Conservation (phyloP, 495 filamentous ascomycete genomes). For the Hyaloscypha finlandica region DNA sequence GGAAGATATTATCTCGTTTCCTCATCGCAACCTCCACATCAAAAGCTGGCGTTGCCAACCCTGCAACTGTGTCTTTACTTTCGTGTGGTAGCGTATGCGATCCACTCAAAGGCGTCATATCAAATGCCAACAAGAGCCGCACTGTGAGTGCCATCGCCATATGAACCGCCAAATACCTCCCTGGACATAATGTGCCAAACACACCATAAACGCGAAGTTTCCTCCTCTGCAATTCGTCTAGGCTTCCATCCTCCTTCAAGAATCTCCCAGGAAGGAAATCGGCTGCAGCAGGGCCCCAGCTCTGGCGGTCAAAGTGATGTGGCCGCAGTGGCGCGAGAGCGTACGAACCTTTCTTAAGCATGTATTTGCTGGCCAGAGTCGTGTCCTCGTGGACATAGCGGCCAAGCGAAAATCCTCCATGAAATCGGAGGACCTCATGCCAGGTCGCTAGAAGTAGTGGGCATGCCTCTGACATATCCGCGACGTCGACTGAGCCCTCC, state of each 20-base stretch:
- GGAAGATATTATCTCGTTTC: background rate
- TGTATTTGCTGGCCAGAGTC: background rate
- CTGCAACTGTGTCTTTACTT: constrained; percentile 3
- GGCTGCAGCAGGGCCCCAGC: background rate
- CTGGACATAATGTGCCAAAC: constrained; percentile 9
- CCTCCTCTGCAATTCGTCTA: background rate
- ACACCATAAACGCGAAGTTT: constrained; percentile 8
- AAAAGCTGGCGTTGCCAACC: constrained; percentile 7
- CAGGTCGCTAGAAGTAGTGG: constrained; percentile 4
- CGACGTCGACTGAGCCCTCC: background rate
- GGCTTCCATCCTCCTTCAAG: constrained; percentile 9
- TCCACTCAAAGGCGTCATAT: background rate
- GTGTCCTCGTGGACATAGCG: constrained; percentile 12
- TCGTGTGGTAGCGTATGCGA: background rate
- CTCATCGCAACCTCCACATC: constrained; percentile 4
- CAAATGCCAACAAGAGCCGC: constrained; percentile 6
- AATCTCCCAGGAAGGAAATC: constrained; percentile 7
- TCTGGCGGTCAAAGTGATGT: constrained; percentile 5
- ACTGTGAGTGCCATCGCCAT: constrained; percentile 13
- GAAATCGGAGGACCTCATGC: constrained; percentile 1
- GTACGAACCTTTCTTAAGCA: constrained; percentile 8
- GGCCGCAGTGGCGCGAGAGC: constrained; percentile 4
- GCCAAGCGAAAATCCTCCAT: constrained; percentile 7
- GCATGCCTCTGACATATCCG: constrained; percentile 3
- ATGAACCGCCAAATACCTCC: constrained; percentile 4